Evolutionary conservation across 371 early-diverging fungal species (phyloP), one percentile per base, ranked within the genome.

Genomic region (Mucor piriformis): DNA sequence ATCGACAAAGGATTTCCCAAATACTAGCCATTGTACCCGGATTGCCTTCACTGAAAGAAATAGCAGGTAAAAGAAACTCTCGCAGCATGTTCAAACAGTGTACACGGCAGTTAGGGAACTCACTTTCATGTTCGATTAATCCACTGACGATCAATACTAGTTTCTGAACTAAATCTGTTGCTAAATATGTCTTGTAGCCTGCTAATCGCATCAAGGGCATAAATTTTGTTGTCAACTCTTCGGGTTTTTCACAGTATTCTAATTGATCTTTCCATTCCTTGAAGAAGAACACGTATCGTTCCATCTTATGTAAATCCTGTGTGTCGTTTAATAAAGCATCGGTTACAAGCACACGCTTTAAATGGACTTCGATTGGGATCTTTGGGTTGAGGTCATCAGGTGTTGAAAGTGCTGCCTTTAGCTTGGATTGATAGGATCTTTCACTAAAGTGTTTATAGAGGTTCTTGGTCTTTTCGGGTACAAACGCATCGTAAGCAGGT

Each of bases 11-110:
- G 0, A 96, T 63, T 46, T 81, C 74, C 95, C 95, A 96, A 4
- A 93, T 70, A 46, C 89, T 89, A n/a, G 85, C 83, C 27, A 83
- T 80, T 10, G 81, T 74, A n/a, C 84, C 88, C 5, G 87, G 89
- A 51, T 92, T 93, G 13, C 87, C 73, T 12, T 79, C 60, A 24
- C 83, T 78, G 34, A 88, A 79, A 0, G 93, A 88, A 6, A 90
- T 70, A 0, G 92, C 84, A 1, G 95, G 95, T 12, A 95, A 65
- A 5, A 95, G 69, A 63, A 86, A 81, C 32, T 86, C 72, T 6
- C 91, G 78, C 4, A 87, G 59, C 71, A 92, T 82, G 15, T 79
- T 79, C 3, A 87, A 49, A 81, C 92, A 92, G 4, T 74, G 69
- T 1, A 53, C 16, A 7, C 68, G 63, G 27, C 63, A 34, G 3